phyloP scores from a whole-genome alignment of 257 asterid genomes.

The Fraxinus americana region DNA sequence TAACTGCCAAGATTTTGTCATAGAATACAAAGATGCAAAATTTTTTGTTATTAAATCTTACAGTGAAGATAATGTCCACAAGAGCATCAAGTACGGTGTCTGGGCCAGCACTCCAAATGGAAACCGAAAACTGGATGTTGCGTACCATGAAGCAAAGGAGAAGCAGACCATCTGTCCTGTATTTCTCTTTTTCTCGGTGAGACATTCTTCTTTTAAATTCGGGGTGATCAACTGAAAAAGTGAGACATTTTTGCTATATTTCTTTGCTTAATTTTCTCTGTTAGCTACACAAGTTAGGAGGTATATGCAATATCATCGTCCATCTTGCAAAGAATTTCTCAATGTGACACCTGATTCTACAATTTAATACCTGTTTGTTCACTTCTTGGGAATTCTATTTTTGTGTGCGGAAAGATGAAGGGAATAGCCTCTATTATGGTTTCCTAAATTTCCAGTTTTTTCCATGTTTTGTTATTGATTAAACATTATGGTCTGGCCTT shows the following conservation, averaged over 20 bases:
- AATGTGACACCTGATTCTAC: neutral
- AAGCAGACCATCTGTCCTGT: conserved; percentile 68
- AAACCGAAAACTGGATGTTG: conserved; percentile 92
- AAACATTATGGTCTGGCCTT: neutral
- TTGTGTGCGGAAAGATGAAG: neutral
- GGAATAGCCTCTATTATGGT: neutral
- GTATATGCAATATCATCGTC: neutral
- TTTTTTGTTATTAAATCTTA: conserved; percentile 94
- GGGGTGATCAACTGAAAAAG: neutral
- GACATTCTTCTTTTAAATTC: conserved; percentile 11
- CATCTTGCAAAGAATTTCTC: neutral
- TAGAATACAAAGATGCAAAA: conserved; percentile 71
- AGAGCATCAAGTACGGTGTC: conserved; percentile 83
- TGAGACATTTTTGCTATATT: neutral
- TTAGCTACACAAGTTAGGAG: neutral
- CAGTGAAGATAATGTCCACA: conserved; percentile 96
- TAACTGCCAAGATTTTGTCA: conserved; percentile 65
- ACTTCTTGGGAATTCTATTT: neutral
- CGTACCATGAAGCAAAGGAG: conserved; percentile 77
- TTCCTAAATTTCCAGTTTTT: neutral
- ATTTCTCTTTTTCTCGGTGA: conserved; percentile 92
- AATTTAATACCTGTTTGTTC: neutral
- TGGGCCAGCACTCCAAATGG: conserved; percentile 99
- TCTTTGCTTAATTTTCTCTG: neutral
- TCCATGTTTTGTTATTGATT: neutral